A percentile compares a stretch with the other conserved stretches of the same genome.
phyloP scores from a whole-genome alignment of 345 rosid species.

The Sisymbrium altissimum region DNA sequence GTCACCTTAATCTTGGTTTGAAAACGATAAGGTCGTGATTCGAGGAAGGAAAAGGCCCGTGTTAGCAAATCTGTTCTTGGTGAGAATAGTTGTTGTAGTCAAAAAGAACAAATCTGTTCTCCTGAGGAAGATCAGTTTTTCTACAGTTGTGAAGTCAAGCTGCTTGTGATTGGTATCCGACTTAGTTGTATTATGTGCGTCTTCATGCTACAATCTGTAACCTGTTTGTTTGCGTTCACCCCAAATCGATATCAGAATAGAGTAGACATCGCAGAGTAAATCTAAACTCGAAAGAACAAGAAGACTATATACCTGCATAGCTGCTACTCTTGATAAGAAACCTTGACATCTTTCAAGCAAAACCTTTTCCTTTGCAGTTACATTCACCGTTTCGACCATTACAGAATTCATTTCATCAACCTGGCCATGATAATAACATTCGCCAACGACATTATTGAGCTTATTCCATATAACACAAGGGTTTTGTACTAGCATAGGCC shows the following conservation, averaged over 20 bases:
- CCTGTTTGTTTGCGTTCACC: conserved; percentile 41
- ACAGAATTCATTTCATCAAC: conserved; percentile 76
- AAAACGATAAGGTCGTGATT: conserved; percentile 40
- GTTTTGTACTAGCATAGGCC: neutral
- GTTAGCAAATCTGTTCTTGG: conserved; percentile 45
- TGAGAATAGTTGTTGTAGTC: conserved; percentile 65
- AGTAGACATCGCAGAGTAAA: neutral
- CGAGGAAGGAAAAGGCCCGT: conserved; percentile 19
- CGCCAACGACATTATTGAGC: neutral
- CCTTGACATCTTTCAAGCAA: conserved; percentile 74
- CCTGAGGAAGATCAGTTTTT: conserved; percentile 56
- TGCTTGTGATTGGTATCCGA: conserved; percentile 49
- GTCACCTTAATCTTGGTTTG: conserved; percentile 35
- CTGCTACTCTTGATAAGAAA: conserved; percentile 65
- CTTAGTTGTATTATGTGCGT: conserved; percentile 80
- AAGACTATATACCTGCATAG: conserved; percentile 64
- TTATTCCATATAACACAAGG: neutral
- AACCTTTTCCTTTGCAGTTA: conserved; percentile 69
- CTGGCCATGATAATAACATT: conserved; percentile 37
- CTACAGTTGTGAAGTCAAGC: conserved; percentile 66
- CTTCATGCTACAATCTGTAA: conserved; percentile 90
- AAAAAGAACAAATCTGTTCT: conserved; percentile 33
- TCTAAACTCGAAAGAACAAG: neutral
- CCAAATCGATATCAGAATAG: conserved; percentile 1
- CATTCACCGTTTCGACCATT: conserved; percentile 59